These are phyloP conservation scores for Physcomitrium patens DNA, from an alignment of 225 moss, liverwort and hornwort genomes.

Conservation along the genomic window DNA sequence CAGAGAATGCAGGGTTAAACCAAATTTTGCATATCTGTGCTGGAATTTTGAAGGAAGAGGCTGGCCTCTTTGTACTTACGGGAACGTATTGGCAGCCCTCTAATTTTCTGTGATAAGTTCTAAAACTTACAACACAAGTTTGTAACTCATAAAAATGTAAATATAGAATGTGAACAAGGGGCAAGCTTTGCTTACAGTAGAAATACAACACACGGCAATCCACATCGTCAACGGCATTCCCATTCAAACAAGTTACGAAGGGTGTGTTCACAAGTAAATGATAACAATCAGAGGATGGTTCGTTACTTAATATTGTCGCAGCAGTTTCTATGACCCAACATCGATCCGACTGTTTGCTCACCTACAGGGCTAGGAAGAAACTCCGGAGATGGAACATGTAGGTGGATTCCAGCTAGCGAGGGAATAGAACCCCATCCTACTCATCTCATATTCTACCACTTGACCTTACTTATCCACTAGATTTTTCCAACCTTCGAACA, in stretches of 20 bases:
- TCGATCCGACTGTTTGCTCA: slow-evolving; percentile 11
- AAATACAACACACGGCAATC: no score
- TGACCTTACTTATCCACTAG: not conserved
- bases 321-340: slow-evolving; percentile 10
- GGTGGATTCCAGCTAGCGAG: slow-evolving; percentile 18
- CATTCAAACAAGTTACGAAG: slow-evolving; percentile 2
- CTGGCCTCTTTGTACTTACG: no score
- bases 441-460: slow-evolving; percentile 27
- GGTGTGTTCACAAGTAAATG: not conserved
- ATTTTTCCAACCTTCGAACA: slow-evolving; percentile 28
- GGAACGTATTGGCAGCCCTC: no score
- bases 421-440: slow-evolving; percentile 8
- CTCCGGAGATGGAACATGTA: slow-evolving; percentile 14
- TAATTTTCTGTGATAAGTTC: no score
- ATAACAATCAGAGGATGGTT: slow-evolving; percentile 12
- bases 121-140: no score
- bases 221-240: not conserved
- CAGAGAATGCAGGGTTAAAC: no score
- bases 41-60: no score
- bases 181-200: no score
- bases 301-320: not conserved
- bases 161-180: no score
- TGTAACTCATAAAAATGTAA: no score
- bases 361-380: not conserved
- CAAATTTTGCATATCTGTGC: no score